phyloP scores from a whole-genome alignment of 257 asterid species.

The Solanum ossicruentum region DNA sequence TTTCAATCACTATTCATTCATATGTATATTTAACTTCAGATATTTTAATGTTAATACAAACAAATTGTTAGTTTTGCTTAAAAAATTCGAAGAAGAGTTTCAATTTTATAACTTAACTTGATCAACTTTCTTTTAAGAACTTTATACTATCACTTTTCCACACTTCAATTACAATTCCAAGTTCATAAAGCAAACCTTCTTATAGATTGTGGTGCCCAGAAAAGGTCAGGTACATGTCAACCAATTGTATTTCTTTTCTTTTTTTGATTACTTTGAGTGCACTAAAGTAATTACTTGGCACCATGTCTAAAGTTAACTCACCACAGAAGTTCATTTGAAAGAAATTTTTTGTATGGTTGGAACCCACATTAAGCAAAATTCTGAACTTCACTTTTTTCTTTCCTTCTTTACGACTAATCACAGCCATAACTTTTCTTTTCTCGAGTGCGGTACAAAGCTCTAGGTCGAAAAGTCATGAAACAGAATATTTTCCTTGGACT shows the following conservation, averaged over 20 bases:
- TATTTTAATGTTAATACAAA: background rate
- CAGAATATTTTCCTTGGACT: background rate
- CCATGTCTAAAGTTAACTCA: background rate
- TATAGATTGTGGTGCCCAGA: background rate
- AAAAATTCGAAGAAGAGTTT: no score
- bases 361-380: background rate
- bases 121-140: background rate
- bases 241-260: background rate
- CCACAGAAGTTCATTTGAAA: background rate
- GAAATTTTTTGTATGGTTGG: background rate
- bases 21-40: background rate
- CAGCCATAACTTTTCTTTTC: background rate
- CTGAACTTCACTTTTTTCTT: background rate
- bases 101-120: background rate
- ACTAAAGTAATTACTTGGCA: background rate
- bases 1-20: background rate
- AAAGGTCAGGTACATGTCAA: background rate
- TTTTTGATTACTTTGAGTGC: background rate
- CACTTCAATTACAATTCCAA: background rate
- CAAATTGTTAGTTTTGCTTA: background rate
- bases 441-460: background rate
- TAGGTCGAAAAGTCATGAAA: background rate
- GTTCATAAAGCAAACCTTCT: background rate
- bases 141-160: background rate
- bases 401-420: background rate